Percentiles rank a stretch among this genome's conserved stretches.
phyloP scores from a whole-genome alignment of 2,329 filamentous ascomycete species.

The Sphaerulina vaccinii region DNA sequence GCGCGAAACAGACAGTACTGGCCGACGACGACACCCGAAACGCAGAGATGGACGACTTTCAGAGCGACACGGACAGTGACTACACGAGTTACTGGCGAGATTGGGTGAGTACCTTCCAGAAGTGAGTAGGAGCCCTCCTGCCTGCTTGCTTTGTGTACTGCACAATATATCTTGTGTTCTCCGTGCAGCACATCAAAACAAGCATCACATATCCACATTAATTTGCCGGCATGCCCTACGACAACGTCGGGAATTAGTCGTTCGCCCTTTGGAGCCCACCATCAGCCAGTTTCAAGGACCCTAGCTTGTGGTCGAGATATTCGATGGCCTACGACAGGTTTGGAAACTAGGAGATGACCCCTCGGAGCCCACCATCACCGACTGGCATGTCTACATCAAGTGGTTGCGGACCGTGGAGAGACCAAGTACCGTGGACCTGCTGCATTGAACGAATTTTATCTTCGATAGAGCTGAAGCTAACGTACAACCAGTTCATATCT shows the following conservation, averaged over 20 bases:
- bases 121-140: neutral
- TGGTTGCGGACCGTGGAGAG: no score
- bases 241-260: no score
- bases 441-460: neutral
- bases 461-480: slow-evolving; percentile 11
- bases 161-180: no score
- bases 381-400: neutral
- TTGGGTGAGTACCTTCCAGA: slow-evolving; percentile 65
- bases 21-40: no score
- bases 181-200: no score
- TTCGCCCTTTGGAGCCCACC: no score
- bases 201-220: no score
- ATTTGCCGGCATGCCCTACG: no score
- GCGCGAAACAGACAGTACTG: no score
- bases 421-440: neutral
- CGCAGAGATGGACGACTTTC: slow-evolving; percentile 84
- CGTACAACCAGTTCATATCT: slow-evolving; percentile 81
- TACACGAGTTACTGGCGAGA: slow-evolving; percentile 99
- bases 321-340: neutral
- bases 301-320: no score
- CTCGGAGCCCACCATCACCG: neutral
- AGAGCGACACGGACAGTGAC: slow-evolving; percentile 96
- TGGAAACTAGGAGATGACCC: neutral
- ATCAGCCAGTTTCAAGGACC: no score
- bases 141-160: neutral